Evolutionary conservation across 345 rosid species (phyloP), one percentile per base, ranked within the genome.

Genomic region (Lumnitzera racemosa): DNA sequence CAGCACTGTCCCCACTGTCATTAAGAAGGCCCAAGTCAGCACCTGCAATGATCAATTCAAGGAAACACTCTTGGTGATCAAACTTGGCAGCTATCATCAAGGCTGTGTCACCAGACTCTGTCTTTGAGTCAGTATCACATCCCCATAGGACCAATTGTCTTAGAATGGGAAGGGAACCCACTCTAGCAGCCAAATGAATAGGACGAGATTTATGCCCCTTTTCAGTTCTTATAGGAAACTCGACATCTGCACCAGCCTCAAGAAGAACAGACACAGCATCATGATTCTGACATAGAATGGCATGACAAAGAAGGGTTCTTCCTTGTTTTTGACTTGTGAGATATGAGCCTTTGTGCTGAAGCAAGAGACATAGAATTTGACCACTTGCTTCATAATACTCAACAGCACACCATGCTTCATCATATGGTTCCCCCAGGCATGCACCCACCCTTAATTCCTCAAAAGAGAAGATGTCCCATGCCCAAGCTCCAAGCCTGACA

Each of bases 361-460:
- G 74, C 48, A 76, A 51, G 20, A 72, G 71, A 43, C 55, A 62
- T 58, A 72, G 55, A 56, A 76, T 72, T 59, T 66, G 67, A 23
- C 80, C 74, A 24, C 61, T 71, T 16, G 70, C 66, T 71, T 76
- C 80, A 55, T 64, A 75, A 47, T 71, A 71, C 51, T 75, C 76
- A 47, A 71, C 80, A 15, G 74, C 74, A 55, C 73, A 71, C 76
- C 74, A 76, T 12, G 55, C 63, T 52, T 68, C 76, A 41, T 55
- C 61, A 48, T 71, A 76, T 10, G 80, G 76, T 71, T 76, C 74
- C 1, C 76, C 76, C 62, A 76, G 61, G 69, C 73, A 71, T 0
- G 80, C 71, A 48, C 76, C 80, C 3, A 76, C 71, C 47, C 76
- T 59, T 29, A 76, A 58, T 65, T 71, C 73, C 65, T 76, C 80